Conservation (phyloP, 176 grass and related monocot species). For the Oryza meridionalis region DNA sequence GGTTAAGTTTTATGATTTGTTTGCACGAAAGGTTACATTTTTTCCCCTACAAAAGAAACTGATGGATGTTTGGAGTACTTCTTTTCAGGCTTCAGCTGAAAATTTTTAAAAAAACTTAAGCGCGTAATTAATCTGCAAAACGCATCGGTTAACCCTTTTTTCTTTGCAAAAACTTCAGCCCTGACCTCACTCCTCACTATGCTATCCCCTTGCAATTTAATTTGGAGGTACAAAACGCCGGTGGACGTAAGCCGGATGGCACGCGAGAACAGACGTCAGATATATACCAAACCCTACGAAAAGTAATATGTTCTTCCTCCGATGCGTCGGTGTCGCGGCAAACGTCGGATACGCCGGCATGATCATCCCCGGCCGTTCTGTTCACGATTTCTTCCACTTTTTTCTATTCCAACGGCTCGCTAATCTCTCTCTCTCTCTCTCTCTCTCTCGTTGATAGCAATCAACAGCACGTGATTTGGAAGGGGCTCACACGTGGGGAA, state of each 20-base stretch:
- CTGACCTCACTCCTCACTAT: too few relatives aligned
- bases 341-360: slow-evolving; percentile 14
- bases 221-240: not conserved
- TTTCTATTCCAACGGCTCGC: not conserved
- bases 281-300: not conserved
- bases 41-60: too few relatives aligned
- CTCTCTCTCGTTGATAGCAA: not conserved
- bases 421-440: not conserved
- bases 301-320: slow-evolving; percentile 17
- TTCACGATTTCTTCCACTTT: not conserved
- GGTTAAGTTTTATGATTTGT: too few relatives aligned
- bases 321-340: slow-evolving; percentile 1
- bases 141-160: not conserved
- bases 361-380: not conserved
- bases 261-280: not conserved
- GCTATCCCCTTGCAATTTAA: too few relatives aligned
- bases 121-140: not conserved
- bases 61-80: too few relatives aligned
- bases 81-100: too few relatives aligned
- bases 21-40: too few relatives aligned
- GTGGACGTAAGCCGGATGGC: not conserved
- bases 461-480: not conserved
- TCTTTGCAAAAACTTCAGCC: not conserved
- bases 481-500: not conserved
- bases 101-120: not conserved